Evolutionary conservation across 768 basidiomycete genomes (phyloP).

Genomic region (Phlebiopsis gigantea): DNA sequence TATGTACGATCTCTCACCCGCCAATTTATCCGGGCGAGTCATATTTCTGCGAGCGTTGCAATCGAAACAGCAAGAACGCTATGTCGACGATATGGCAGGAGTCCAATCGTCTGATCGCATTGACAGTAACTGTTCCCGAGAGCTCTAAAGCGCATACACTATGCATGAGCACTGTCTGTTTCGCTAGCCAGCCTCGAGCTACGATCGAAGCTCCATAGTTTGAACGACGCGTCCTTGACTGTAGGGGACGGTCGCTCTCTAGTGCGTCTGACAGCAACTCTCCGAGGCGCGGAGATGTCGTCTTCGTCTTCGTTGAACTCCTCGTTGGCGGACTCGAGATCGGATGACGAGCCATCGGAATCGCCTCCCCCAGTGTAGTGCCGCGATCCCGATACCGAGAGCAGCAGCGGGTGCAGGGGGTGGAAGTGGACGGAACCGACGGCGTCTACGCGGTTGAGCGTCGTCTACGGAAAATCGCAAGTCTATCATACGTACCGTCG

Average conservation of each 20-base stretch:
- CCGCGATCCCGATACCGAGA: conserved; percentile 77
- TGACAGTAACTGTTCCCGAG: no score
- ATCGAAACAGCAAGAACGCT: no score
- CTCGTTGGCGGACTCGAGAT: conserved; percentile 20
- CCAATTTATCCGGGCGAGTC: no score
- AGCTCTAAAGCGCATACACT: no score
- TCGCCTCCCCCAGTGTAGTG: conserved; percentile 42
- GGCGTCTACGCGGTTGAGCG: conserved; percentile 43
- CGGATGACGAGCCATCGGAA: conserved; percentile 17
- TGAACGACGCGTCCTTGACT: conserved; percentile 8
- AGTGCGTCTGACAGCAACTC: background rate
- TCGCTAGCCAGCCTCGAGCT: no score
- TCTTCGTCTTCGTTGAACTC: background rate
- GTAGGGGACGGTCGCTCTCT: conserved; percentile 1
- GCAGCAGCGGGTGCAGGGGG: conserved; percentile 49
- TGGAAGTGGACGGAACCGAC: conserved; percentile 73
- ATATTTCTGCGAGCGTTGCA: no score
- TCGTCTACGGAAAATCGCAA: background rate
- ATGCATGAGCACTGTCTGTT: no score
- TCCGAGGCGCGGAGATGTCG: conserved; percentile 10
- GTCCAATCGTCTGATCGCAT: no score
- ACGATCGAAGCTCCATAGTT: conserved; percentile 11
- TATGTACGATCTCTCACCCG: no score
- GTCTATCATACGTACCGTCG: conserved; percentile 34
- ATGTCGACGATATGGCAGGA: no score